Evolutionary conservation across 257 asterid genomes (phyloP).

Genomic region (Catharanthus roseus): DNA sequence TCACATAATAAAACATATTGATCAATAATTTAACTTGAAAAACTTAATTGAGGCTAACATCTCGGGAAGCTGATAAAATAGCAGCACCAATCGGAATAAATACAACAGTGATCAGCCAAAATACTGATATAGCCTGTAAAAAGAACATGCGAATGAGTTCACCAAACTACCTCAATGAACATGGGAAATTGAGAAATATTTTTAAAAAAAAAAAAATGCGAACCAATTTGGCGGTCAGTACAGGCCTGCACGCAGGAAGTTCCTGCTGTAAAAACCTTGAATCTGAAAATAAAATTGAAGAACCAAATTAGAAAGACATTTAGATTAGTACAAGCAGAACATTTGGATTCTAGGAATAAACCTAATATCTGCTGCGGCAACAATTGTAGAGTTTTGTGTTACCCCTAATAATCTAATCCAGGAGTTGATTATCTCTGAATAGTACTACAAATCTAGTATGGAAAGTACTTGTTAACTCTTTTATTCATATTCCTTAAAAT

Average conservation of each 20-base stretch:
- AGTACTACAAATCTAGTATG: too few species aligned
- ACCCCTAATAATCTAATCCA: too few species aligned
- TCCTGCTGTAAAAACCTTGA: conserved; percentile 96
- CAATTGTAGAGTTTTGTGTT: too few species aligned
- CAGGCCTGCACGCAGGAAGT: conserved; percentile 95
- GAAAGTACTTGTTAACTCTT: too few species aligned
- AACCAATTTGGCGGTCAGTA: conserved; percentile 95
- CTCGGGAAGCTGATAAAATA: conserved; percentile 63
- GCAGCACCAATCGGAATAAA: conserved; percentile 85
- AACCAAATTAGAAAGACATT: not conserved
- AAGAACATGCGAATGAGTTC: conserved; percentile 10
- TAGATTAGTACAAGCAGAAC: too few species aligned
- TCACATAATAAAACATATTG: too few species aligned
- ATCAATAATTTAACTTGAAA: not conserved
- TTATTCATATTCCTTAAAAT: too few species aligned
- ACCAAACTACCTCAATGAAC: not conserved
- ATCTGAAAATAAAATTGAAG: conserved; percentile 76
- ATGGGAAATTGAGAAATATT: conserved; percentile 7
- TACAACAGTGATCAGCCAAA: conserved; percentile 60
- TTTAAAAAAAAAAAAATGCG: conserved; percentile 8
- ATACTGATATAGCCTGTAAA: conserved; percentile 68
- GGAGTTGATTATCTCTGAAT: too few species aligned
- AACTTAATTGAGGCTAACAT: conserved; percentile 28
- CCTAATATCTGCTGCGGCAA: too few species aligned
- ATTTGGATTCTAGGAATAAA: too few species aligned